These are phyloP conservation scores for Danielia reshetovae DNA, from an alignment of 805 yeast genomes.

Conservation along the genomic window DNA sequence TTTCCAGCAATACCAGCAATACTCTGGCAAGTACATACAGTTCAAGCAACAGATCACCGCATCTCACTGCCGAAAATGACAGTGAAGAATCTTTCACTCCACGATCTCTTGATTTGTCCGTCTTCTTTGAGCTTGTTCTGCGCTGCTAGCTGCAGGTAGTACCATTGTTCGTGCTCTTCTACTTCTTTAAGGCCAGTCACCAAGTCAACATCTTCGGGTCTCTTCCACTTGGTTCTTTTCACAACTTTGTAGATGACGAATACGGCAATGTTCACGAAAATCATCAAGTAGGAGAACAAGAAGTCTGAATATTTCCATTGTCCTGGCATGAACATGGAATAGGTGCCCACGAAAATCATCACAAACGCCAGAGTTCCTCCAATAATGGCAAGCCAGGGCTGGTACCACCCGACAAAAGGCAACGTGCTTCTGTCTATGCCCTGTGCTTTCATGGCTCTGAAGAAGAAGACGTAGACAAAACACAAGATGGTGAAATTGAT, in stretches of 20 bases:
- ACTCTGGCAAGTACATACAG: too few species aligned
- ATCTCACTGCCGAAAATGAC: constrained; percentile 27
- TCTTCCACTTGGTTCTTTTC: constrained; percentile 13
- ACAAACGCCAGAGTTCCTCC: constrained; percentile 15
- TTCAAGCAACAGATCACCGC: too few species aligned
- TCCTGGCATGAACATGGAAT: constrained; percentile 13
- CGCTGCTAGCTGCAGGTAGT: constrained; percentile 17
- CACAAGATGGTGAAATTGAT: constrained; percentile 29
- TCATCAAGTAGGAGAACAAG: constrained; percentile 16
- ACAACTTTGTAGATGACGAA: constrained; percentile 13
- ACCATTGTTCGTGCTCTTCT: constrained; percentile 34
- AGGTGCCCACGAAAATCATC: constrained; percentile 16
- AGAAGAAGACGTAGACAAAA: constrained; percentile 14
- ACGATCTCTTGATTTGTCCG: constrained; percentile 18
- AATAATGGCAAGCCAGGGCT: constrained; percentile 23
- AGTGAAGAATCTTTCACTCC: constrained; percentile 15
- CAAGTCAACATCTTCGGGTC: constrained; percentile 16
- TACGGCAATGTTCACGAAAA: constrained; percentile 14
- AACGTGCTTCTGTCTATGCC: constrained; percentile 14
- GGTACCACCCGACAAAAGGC: constrained; percentile 18
- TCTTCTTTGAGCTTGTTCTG: constrained; percentile 12
- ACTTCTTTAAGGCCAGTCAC: constrained; percentile 35
- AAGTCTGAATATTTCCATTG: constrained; percentile 12
- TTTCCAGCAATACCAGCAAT: too few species aligned
- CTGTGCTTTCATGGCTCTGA: constrained; percentile 16